Evolutionary conservation across 2,329 filamentous ascomycete species (phyloP), one percentile per base, ranked within the genome.

Genomic region (Colletotrichum acutatum): DNA sequence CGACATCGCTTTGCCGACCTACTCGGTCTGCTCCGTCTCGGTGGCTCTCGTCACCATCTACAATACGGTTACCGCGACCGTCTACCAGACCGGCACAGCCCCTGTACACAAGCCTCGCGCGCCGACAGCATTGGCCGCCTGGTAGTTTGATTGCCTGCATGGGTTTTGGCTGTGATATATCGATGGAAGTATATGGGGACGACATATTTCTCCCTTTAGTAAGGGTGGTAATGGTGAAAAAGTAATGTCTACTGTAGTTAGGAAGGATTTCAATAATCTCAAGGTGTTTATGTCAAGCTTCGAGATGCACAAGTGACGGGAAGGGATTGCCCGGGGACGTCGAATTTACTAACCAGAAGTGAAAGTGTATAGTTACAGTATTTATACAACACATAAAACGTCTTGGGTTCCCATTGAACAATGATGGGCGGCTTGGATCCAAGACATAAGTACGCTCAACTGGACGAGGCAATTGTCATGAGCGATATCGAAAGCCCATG

Each of bases 401-500:
- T 49, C 49, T 14, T 52, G 19, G 30, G 14, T 37, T 53, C 26
- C 54, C 32, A 22, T 59, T 1, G 30, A 11, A 42, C 32, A 52
- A n/a, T 49, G 32, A 2, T 46, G 28, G n/a, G 9, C 19, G 42
- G 42, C 24, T 22, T n/a, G 12, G 26, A 46, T 19, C 9, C n/a
- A 19, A 12, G 59, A 3, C 30, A 4, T 26, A 9, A 26, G 12
- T 5, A 16, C 11, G 14, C 37, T 42, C 16, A 1, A 42, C 37
- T 42, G 9, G 11, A 5, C 14, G 19, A 32, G 22, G 53, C 63
- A 11, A 42, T 46, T 66, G 64, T 75, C 77, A 37, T 77, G 79
- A 53, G 8, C 81, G 81, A 75, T 90, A 89, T 37, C 88, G 81
- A 76, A 92, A 92, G 1, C 86, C 90, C 71, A 89, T 89, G 82